Evolutionary conservation across 75 land plant species (phyloP), one percentile per base, ranked within the genome.

Genomic region (Picea sitchensis): DNA sequence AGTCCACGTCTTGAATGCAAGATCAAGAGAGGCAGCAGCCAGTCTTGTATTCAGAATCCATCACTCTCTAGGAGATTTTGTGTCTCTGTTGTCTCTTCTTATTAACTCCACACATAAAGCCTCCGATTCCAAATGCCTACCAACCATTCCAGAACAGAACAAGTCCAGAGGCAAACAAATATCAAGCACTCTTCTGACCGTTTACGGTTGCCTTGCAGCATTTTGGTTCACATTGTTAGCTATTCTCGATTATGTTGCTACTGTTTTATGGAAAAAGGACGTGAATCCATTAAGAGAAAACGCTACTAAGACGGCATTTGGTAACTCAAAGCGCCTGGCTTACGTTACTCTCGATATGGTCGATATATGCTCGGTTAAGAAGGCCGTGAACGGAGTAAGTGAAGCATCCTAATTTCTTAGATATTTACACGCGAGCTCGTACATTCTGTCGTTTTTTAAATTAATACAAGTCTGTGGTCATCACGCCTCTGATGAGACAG

Each of bases 51-150:
- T 95, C 77, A 80, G 89, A 12, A 78, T 87, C 79, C 98, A 95
- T 81, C 98, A 95, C 85, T 84, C 91, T 20, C 79, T 95, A 32
- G 98, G 98, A 17, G 98, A 95, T 73, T 95, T 93, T 54, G 81
- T 82, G 4, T 91, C 98, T 13, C 88, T 92, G 51, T 88, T 92
- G 87, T 91, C 98, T 13, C 89, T 95, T 14, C 79, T 95, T 20
- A 77, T 95, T 17, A 91, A 95, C 12, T 87, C 86, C 86, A 88
- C 90, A 3, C 82, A 93, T 21, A 79, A 82, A 36, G 57, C 76
- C 44, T 77, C 84, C 3, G 86, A 86, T 62, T 87, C 91, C 17
- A 68, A 80, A 21, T 77, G 81, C 21, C 82, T 88, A 20, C 92
- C 96, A 26, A 78, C 88, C 17, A 3, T 90, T 38, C 86, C 85